Base-by-base conservation (phyloP, 192 early-diverging fungal genomes). In the Lunasporangiospora selenospora region DNA sequence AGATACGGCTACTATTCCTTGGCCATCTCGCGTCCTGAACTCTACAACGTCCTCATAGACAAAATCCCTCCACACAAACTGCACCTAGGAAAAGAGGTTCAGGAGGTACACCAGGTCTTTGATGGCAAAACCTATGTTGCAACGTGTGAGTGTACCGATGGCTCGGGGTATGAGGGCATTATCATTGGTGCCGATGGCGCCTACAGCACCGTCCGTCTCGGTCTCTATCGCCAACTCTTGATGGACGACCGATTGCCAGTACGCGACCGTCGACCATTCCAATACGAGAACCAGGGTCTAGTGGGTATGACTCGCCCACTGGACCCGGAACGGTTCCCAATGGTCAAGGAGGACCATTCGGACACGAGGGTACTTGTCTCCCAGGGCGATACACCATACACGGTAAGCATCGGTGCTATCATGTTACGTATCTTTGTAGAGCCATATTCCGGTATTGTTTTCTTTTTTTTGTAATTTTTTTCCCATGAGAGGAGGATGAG, bases 151-250 rank as follows among this genome's bases (percentile, higher is more conserved):
- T 67, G 65, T 40, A 34, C 43, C 1, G 65, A 67, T 16, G 65
- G 54, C 6, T 53, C 65, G 18, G 19, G 21, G 0, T 67, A 59
- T 30, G 9, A 33, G 11, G 65, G 65, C 1, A 59, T 58, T 40
- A 51, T 67, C 51, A 31, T 67, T 38, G 65, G 65, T 3, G 55
- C 65, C 1, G 65, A 67, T 27, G 65, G 65, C 1, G 57, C 65
- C 0, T 67, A 67, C 33, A 67, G 65, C 50, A 67, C 13, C 1
- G 57, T 67, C 10, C 36, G 65, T 21, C 34, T 58, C 19, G 53
- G 33, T 30, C 41, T 67, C 1, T 59, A 67, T 34, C 48, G 43
- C 23, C 56, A 67, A 7, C 30, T 67, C 39, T 59, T 23, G 19
- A 21, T 53, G 3, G 15, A 12, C 18, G 27, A 23, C 11, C 18